Evolutionary conservation across 805 yeast genomes (phyloP).

Genomic region (baker's yeast (Saccharomyces cerevisiae)): DNA sequence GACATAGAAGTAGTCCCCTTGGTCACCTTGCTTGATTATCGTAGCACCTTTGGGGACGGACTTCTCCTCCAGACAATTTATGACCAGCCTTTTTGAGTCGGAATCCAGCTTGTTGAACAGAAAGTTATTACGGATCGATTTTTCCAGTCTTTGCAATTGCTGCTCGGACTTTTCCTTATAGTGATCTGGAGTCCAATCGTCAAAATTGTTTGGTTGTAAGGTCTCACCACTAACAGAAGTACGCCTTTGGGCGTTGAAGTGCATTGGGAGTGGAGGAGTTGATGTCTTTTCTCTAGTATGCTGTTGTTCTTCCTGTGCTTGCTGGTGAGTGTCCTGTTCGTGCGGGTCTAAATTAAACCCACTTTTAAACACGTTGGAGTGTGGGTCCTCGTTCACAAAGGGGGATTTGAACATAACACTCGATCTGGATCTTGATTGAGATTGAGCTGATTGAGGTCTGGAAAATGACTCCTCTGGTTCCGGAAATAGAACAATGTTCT

Average conservation of each 20-base stretch:
- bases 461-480: slow-evolving; percentile 21
- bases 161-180: slow-evolving; percentile 48
- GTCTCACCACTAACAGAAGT: slow-evolving; percentile 89
- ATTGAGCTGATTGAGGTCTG: slow-evolving; percentile 28
- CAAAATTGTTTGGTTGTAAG: slow-evolving; percentile 64
- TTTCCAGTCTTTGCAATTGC: slow-evolving; percentile 61
- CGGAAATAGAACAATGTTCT: slow-evolving; percentile 42
- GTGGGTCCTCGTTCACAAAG: slow-evolving; percentile 59
- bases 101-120: slow-evolving; percentile 76
- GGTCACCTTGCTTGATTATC: slow-evolving; percentile 85
- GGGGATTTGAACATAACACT: slow-evolving; percentile 46
- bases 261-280: slow-evolving; percentile 37
- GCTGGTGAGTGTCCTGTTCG: background rate
- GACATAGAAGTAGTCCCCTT: slow-evolving; percentile 86
- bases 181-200: slow-evolving; percentile 64
- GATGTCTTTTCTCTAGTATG: background rate
- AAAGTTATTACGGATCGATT: slow-evolving; percentile 71
- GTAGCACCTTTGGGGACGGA: slow-evolving; percentile 48
- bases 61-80: slow-evolving; percentile 77
- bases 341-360: background rate
- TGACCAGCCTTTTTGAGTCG: slow-evolving; percentile 66
- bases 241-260: slow-evolving; percentile 74
- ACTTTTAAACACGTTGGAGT: slow-evolving; percentile 25
- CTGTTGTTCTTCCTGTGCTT: background rate
- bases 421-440: slow-evolving; percentile 18